These are phyloP conservation scores for Physcomitrium patens DNA, from an alignment of 225 moss, liverwort and hornwort genomes.

Conservation along the genomic window DNA sequence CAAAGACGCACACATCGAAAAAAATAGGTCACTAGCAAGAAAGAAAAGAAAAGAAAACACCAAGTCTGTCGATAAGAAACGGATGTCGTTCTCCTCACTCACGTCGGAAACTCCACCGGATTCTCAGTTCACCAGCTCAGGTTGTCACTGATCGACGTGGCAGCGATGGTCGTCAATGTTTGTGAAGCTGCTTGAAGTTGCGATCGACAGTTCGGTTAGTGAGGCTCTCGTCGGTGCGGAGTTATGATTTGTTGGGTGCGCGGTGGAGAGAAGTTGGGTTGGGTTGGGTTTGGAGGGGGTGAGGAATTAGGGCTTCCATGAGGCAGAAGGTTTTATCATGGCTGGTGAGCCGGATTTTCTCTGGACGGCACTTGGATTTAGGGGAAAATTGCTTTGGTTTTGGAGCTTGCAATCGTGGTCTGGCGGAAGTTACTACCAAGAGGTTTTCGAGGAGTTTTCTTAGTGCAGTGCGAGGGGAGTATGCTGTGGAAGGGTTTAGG, in stretches of 20 bases:
- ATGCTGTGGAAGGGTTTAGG: not conserved
- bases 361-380: not conserved
- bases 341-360: slow-evolving; percentile 19
- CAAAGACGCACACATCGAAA: too few species aligned
- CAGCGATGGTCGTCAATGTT: too few species aligned
- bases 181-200: too few species aligned
- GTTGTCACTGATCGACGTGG: too few species aligned
- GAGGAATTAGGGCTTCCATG: slow-evolving; percentile 23
- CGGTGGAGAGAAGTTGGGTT: not conserved
- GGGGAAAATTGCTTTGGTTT: not conserved
- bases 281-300: not conserved
- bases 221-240: too few species aligned
- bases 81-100: too few species aligned
- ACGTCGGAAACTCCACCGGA: too few species aligned
- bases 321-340: slow-evolving; percentile 32
- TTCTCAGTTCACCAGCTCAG: too few species aligned
- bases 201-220: too few species aligned
- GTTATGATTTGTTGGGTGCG: not conserved
- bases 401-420: not conserved
- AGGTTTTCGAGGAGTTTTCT: not conserved
- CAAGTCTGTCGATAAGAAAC: too few species aligned
- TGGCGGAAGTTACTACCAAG: not conserved
- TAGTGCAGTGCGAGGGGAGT: slow-evolving; percentile 8
- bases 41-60: too few species aligned
- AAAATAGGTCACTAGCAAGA: too few species aligned